Percentiles rank a stretch among this genome's conserved stretches.
Evolutionary conservation across 345 rosid species (phyloP).

Genomic region (Ceriops tagal): DNA sequence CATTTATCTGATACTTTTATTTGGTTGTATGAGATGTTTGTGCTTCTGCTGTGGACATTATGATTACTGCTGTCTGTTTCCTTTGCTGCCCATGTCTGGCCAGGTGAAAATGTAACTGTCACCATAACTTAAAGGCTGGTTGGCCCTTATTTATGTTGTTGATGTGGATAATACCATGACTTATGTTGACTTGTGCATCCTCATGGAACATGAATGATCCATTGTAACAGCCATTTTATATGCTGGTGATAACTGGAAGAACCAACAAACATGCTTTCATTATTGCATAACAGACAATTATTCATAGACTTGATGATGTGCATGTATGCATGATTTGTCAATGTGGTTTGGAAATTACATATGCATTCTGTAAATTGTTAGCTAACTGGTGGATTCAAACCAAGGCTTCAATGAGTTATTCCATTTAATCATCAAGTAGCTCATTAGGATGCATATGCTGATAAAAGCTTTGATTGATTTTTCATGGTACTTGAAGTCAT

Average conservation of each 20-base stretch:
- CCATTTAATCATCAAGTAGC: not conserved
- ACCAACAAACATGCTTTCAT: not conserved
- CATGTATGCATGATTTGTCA: not conserved
- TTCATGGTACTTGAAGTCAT: not conserved
- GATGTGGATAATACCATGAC: not conserved
- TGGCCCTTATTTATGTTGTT: not conserved
- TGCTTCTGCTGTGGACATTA: not conserved
- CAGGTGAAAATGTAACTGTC: not conserved
- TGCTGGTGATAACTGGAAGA: not conserved
- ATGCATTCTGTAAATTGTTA: not conserved
- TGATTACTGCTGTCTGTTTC: not conserved
- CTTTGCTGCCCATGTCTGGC: not conserved
- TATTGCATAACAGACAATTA: not conserved
- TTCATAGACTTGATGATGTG: too few species aligned
- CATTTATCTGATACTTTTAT: conserved; percentile 16
- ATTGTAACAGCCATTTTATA: not conserved
- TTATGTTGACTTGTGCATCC: not conserved
- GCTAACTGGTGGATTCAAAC: not conserved
- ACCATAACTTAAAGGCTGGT: too few species aligned
- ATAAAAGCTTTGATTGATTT: not conserved
- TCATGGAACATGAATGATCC: not conserved
- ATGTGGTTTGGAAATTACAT: not conserved
- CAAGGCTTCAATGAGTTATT: not conserved
- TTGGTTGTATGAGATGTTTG: conserved; percentile 4
- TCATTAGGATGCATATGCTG: not conserved